Evolutionary conservation across 345 rosid genomes (phyloP), one percentile per base, ranked within the genome.

Genomic region (Anacardium occidentale): DNA sequence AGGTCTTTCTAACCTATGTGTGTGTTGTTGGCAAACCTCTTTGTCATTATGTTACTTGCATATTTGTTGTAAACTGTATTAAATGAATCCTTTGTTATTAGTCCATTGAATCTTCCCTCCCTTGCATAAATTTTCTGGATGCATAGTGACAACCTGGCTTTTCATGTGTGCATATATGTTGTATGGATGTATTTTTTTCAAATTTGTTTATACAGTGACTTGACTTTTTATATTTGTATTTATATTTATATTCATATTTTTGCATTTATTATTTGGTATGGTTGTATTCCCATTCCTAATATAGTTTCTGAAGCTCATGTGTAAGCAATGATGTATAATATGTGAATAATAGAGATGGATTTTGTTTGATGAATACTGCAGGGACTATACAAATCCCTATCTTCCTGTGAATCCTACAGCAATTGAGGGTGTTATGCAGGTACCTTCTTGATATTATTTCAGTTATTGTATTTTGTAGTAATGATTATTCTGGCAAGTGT

Each of bases 331-430:
- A 29, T 29, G 32, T 29, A 29, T 29, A 29, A 29, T 29, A 29
- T 3, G 32, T 51, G 69, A 66, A 64, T 83, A 48, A 82, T 73
- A 26, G 44, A 32, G 53, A 26, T 77, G 24, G 52, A 10, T 62
- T 67, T 74, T 69, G 47, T 72, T 75, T 64, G 52, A 54, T 20
- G 50, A 42, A 72, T 65, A 48, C 40, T 85, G 73, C 86, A 92
- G 99, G 83, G 98, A 95, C 78, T 95, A 91, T 76, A 95, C 98
- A 74, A 95, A 92, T 77, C 97, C 99, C 18, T 90, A 90, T 76
- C 96, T 95, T 75, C 99, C 98, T 72, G 99, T 95, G 76, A 95
- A 95, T 83, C 92, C 96, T 71, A 91, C 93, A 32, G 97, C 99
- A 51, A 88, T 92, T 75, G 98, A 92, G 12, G 98, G 97, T 8